phyloP scores from a whole-genome alignment of 1,139 yeast genomes.

The Sugiyamaella sp. region DNA sequence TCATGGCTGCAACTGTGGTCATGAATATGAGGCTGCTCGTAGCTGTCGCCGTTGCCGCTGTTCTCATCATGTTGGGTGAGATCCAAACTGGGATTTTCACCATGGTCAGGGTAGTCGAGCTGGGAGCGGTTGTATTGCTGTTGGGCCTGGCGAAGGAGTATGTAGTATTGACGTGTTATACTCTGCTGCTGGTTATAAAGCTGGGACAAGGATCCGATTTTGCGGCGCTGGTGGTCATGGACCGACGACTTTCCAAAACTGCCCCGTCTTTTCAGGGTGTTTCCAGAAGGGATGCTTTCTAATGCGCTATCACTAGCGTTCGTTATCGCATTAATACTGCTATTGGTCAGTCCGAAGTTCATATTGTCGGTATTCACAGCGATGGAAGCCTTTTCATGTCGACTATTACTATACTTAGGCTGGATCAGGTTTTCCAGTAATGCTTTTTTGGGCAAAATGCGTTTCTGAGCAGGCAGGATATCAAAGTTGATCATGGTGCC shows the following conservation, averaged over 20 bases:
- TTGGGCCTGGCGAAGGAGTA: slow-evolving; percentile 9
- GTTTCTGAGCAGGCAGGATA: background rate
- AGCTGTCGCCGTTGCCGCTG: too few species aligned
- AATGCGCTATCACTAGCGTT: background rate
- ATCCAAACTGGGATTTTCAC: too few species aligned
- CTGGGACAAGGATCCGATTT: slow-evolving; percentile 8
- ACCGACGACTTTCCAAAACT: background rate
- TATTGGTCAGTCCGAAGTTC: background rate
- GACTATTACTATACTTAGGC: slow-evolving; percentile 16
- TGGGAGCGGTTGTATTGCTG: background rate
- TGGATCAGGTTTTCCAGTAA: slow-evolving; percentile 15
- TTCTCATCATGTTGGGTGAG: too few species aligned
- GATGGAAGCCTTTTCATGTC: slow-evolving; percentile 8
- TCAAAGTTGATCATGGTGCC: background rate
- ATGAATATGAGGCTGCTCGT: too few species aligned
- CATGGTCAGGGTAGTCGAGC: too few species aligned
- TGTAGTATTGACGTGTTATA: slow-evolving; percentile 3
- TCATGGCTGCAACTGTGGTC: background rate
- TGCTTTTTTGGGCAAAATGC: slow-evolving; percentile 11
- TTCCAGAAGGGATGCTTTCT: background rate
- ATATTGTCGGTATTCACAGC: background rate
- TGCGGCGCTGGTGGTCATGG: slow-evolving; percentile 2
- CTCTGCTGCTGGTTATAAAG: slow-evolving; percentile 13
- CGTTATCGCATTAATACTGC: background rate
- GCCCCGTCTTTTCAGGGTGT: slow-evolving; percentile 3